Conservation (phyloP, 2,329 filamentous ascomycete species). For the Lasiodiplodia theobromae region DNA sequence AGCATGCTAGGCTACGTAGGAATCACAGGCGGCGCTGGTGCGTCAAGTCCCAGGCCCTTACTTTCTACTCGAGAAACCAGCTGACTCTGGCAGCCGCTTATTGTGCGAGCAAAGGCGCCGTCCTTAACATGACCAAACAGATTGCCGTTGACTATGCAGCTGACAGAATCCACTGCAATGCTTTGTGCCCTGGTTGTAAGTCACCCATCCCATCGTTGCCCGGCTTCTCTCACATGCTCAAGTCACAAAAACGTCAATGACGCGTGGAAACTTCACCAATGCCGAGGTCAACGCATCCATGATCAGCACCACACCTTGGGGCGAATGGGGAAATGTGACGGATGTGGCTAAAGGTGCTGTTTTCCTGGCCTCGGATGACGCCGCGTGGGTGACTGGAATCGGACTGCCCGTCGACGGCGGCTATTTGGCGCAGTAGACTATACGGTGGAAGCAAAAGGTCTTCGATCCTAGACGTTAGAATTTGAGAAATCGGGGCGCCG, state of each 20-base stretch:
- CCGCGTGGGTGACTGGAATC: slow-evolving; percentile 51
- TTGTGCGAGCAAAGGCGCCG: slow-evolving; percentile 57
- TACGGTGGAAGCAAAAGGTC: not conserved
- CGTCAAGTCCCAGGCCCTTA: not conserved
- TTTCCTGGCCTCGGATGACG: slow-evolving; percentile 55
- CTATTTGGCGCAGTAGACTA: slow-evolving; percentile 35
- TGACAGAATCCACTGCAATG: slow-evolving; percentile 52
- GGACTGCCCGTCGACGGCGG: slow-evolving; percentile 53
- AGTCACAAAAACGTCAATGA: slow-evolving; percentile 46
- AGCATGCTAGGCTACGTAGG: slow-evolving; percentile 45
- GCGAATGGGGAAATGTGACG: slow-evolving; percentile 36
- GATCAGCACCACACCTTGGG: slow-evolving; percentile 39
- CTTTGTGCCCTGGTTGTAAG: slow-evolving; percentile 53
- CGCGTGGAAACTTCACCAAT: slow-evolving; percentile 39
- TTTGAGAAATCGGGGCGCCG: not conserved
- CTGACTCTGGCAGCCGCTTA: slow-evolving; percentile 42
- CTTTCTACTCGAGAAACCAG: not conserved
- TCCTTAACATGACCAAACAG: slow-evolving; percentile 54
- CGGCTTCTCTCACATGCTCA: not conserved
- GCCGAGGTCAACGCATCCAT: slow-evolving; percentile 19
- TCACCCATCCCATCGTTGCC: not conserved
- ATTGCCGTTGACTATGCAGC: slow-evolving; percentile 53
- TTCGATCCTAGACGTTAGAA: not conserved
- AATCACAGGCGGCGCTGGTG: slow-evolving; percentile 24
- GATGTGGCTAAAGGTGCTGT: slow-evolving; percentile 47